Percentiles rank a stretch among this genome's conserved stretches.
Evolutionary conservation across 306 rosid genomes (phyloP).

Genomic region (barrel medic (Medicago truncatula)): MtrunA17r5.0-ANR NC_053049.1:37906501-37907000

Average conservation of each 20-base stretch:
- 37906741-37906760: conserved; percentile 4
- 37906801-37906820: background rate
- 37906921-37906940: no score
- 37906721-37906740: conserved; percentile 12
- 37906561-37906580: conserved; percentile 92
- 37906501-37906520: conserved; percentile 84
- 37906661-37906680: background rate
- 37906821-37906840: no score
- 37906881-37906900: no score
- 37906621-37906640: conserved; percentile 7
- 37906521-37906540: conserved; percentile 97
- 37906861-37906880: no score
- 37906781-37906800: background rate
- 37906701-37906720: conserved; percentile 11
- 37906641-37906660: background rate
- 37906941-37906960: background rate
- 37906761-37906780: background rate
- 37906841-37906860: no score
- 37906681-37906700: background rate
- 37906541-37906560: conserved; percentile 85
- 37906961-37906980: background rate
- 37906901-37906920: no score
- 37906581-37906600: conserved; percentile 66
- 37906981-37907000: background rate
- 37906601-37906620: conserved; percentile 21